phyloP scores from a whole-genome alignment of 768 basidiomycete genomes.

The Lanmaoa pseudosensibilis region DNA sequence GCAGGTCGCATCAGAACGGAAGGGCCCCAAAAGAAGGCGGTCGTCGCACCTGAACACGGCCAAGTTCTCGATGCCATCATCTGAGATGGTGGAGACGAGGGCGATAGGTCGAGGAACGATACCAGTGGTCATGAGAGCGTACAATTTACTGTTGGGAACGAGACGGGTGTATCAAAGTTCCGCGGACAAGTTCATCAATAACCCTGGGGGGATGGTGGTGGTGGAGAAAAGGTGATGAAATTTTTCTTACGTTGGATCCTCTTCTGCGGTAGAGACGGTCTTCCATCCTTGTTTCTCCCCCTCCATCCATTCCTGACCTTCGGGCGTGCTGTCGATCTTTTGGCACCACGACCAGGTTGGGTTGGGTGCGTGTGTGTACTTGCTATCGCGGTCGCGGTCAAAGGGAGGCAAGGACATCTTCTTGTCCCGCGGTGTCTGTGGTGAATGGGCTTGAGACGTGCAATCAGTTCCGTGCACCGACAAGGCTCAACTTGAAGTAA shows the following conservation, averaged over 20 bases:
- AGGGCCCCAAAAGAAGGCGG: not conserved
- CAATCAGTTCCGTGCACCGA: not conserved
- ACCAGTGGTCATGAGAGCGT: slow-evolving; percentile 37
- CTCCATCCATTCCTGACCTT: slow-evolving; percentile 32
- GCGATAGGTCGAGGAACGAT: slow-evolving; percentile 42
- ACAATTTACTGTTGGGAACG: slow-evolving; percentile 21
- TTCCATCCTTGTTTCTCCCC: slow-evolving; percentile 39
- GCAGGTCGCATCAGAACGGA: not conserved
- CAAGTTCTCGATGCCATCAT: slow-evolving; percentile 35
- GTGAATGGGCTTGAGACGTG: not conserved
- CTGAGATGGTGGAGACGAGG: slow-evolving; percentile 38
- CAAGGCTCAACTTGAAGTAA: not conserved
- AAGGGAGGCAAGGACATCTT: slow-evolving; percentile 27
- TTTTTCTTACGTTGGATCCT: slow-evolving; percentile 27
- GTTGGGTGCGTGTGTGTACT: slow-evolving; percentile 33
- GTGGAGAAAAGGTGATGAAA: no score
- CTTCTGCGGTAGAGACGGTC: slow-evolving; percentile 25
- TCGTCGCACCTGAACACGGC: slow-evolving; percentile 34
- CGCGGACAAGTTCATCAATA: not conserved
- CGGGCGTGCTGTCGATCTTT: slow-evolving; percentile 21
- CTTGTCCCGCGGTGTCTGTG: not conserved
- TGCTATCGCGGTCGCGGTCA: slow-evolving; percentile 7
- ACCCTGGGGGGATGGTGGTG: no score
- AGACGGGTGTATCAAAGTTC: not conserved
- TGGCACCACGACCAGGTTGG: slow-evolving; percentile 33